Evolutionary conservation across 768 basidiomycete species (phyloP).

Genomic region (Russula ochroleuca): DNA sequence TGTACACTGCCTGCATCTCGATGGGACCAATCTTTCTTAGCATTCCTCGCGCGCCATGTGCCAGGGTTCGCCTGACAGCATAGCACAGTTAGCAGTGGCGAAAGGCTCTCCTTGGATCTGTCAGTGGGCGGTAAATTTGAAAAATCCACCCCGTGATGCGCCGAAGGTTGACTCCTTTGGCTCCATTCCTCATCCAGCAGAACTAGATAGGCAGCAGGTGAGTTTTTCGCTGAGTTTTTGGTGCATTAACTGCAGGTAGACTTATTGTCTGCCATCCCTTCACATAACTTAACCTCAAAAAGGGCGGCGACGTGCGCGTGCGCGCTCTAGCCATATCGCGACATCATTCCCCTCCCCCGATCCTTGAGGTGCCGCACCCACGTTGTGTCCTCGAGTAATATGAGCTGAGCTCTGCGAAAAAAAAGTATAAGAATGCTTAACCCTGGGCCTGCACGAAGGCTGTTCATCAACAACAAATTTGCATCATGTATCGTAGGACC

Average conservation of each 20-base stretch:
- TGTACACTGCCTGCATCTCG: neutral
- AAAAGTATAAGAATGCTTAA: conserved; percentile 9
- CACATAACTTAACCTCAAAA: neutral
- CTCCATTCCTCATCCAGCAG: conserved; percentile 13
- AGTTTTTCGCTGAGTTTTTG: conserved; percentile 3
- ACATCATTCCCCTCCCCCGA: neutral
- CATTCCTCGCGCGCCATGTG: neutral
- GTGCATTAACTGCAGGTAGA: no score
- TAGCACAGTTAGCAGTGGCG: no score
- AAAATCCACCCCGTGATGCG: neutral
- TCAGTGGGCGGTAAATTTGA: neutral
- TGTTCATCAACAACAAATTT: neutral
- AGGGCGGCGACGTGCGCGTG: neutral
- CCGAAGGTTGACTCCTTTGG: neutral
- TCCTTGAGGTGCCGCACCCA: neutral
- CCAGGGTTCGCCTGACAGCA: neutral
- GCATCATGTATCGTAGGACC: conserved; percentile 18
- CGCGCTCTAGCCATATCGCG: neutral
- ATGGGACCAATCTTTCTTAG: neutral
- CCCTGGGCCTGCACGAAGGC: neutral
- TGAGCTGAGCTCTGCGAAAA: neutral
- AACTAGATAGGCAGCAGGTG: neutral
- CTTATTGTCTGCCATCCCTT: neutral
- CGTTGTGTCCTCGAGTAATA: conserved; percentile 12
- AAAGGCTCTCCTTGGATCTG: neutral